phyloP scores from a whole-genome alignment of 1,284 basidiomycete species.

The Rugiboletus extremiorientalis region DNA sequence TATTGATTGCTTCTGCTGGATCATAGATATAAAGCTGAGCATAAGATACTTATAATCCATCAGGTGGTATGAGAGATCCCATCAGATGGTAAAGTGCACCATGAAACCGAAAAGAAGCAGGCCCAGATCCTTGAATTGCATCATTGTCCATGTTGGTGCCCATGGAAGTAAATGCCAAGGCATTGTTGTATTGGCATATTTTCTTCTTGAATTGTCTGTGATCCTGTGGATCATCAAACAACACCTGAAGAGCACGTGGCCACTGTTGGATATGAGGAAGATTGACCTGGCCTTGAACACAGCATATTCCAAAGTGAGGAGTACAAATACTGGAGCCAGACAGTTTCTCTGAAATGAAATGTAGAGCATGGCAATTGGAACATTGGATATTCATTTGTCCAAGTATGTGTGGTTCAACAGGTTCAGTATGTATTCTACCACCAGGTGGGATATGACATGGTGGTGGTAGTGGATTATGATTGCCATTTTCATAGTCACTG shows the following conservation, averaged over 20 bases:
- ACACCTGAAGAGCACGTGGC: slow-evolving; percentile 15
- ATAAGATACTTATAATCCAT: neutral
- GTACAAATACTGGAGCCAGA: neutral
- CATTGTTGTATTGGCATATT: slow-evolving; percentile 39
- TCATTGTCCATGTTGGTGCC: slow-evolving; percentile 31
- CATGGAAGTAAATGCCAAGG: slow-evolving; percentile 42
- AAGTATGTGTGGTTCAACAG: neutral
- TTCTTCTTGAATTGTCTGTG: slow-evolving; percentile 21
- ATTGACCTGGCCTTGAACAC: slow-evolving; percentile 23
- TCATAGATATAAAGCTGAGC: no score
- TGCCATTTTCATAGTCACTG: neutral
- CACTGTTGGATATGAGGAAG: slow-evolving; percentile 17
- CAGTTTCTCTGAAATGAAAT: slow-evolving; percentile 19
- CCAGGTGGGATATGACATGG: neutral
- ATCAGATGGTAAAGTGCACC: slow-evolving; percentile 39
- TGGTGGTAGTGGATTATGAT: neutral
- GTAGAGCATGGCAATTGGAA: no score
- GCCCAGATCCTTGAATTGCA: slow-evolving; percentile 31
- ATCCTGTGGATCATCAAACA: slow-evolving; percentile 17
- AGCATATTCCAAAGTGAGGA: slow-evolving; percentile 12
- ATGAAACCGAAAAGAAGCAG: slow-evolving; percentile 38
- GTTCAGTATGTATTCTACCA: neutral
- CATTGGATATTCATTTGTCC: slow-evolving; percentile 23
- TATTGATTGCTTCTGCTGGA: no score
- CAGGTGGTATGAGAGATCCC: slow-evolving; percentile 33